Evolutionary conservation across 257 asterid species (phyloP).

Genomic region (Solanum appendiculatum): DNA sequence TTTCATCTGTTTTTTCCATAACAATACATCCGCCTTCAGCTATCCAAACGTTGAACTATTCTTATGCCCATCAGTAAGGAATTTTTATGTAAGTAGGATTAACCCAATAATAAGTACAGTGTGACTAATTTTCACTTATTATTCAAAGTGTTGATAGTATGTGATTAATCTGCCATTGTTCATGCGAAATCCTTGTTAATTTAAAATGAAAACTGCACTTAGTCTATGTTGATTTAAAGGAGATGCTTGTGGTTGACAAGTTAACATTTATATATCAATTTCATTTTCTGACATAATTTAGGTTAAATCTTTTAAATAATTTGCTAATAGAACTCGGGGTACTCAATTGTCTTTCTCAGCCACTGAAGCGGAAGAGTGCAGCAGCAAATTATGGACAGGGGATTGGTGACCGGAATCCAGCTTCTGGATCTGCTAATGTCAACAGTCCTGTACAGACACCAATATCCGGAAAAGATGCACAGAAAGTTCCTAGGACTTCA

Average conservation of each 20-base stretch:
- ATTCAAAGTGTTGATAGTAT: neutral
- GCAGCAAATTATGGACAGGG: slow-evolving; percentile 35
- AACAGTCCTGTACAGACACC: slow-evolving; percentile 51
- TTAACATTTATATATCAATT: neutral
- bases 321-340: neutral
- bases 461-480: slow-evolving; percentile 56
- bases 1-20: neutral
- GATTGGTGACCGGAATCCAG: slow-evolving; percentile 33
- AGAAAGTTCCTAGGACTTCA: slow-evolving; percentile 58
- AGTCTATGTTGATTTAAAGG: neutral
- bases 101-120: neutral
- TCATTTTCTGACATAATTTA: neutral
- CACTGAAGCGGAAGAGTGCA: slow-evolving; percentile 57
- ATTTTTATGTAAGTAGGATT: neutral
- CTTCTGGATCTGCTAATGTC: slow-evolving; percentile 21
- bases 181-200: neutral
- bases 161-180: neutral
- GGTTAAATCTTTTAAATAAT: neutral
- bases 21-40: neutral
- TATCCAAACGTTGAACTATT: neutral
- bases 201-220: neutral
- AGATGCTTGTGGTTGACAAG: neutral
- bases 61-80: neutral
- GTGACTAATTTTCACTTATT: neutral
- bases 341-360: slow-evolving; percentile 23